Conservation (phyloP, 768 basidiomycete genomes). For the Hysterangium stoloniferum region DNA sequence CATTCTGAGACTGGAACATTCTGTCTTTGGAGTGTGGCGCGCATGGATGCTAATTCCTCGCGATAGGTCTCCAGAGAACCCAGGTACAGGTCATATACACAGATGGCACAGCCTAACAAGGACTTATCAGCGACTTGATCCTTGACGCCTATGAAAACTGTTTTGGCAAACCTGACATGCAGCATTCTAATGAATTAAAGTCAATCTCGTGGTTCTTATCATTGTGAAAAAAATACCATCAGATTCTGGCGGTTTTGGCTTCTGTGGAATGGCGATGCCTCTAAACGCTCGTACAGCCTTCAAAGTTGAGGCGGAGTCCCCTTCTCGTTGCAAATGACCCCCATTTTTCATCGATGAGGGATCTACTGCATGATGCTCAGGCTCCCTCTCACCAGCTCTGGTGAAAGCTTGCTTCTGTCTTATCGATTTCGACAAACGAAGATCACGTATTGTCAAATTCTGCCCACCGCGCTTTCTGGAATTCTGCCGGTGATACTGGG, state of each 20-base stretch:
- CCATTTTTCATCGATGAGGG: not conserved
- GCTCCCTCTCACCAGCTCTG: not conserved
- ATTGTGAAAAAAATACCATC: conserved; percentile 46
- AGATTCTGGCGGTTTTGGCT: conserved; percentile 53
- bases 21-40: conserved; percentile 38
- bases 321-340: not conserved
- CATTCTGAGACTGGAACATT: conserved; percentile 53
- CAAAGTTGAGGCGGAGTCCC: not conserved
- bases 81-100: conserved; percentile 83
- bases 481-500: too few species aligned
- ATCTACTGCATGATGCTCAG: not conserved
- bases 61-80: conserved; percentile 61
- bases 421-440: conserved; percentile 46
- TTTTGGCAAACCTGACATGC: conserved; percentile 68
- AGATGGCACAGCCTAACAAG: conserved; percentile 72
- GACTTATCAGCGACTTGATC: too few species aligned
- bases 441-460: conserved; percentile 52
- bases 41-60: conserved; percentile 42
- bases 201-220: not conserved
- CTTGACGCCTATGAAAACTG: too few species aligned
- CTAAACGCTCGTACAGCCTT: conserved; percentile 26
- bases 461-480: conserved; percentile 38
- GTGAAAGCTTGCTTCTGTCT: conserved; percentile 35
- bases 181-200: conserved; percentile 57
- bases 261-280: conserved; percentile 52